Conservation (phyloP, 2,329 filamentous ascomycete genomes). For the Trichoderma sp. region DNA sequence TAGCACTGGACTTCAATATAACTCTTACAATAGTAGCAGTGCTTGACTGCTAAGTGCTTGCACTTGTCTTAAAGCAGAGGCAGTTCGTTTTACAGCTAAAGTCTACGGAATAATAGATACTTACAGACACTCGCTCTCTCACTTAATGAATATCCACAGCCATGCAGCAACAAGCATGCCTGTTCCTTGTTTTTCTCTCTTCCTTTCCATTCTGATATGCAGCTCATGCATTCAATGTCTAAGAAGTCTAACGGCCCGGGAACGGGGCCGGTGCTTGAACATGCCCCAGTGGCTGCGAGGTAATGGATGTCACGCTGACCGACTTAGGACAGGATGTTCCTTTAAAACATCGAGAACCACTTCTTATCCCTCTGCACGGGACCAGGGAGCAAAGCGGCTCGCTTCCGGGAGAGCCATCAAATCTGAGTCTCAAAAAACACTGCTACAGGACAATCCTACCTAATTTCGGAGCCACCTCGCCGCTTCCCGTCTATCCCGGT, state of each 20-base stretch:
- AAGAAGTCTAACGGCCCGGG: neutral
- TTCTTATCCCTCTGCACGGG: neutral
- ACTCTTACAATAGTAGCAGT: neutral
- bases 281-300: neutral
- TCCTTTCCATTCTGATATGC: neutral
- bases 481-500: neutral
- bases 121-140: neutral
- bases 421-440: neutral
- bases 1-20: neutral
- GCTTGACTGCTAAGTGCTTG: neutral
- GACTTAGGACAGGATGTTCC: neutral
- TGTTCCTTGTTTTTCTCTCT: neutral
- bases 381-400: neutral
- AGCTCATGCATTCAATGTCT: neutral
- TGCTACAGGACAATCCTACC: neutral
- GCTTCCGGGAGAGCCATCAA: neutral
- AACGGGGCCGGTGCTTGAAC: neutral
- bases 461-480: slow-evolving; percentile 1
- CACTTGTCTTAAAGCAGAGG: neutral
- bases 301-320: neutral
- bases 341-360: neutral
- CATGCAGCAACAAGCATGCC: neutral
- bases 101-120: neutral
- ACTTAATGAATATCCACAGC: neutral
- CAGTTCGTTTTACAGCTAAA: neutral